Percentiles rank a stretch among this genome's conserved stretches.
Conservation (phyloP, 176 grass and related monocot species). For the Juncus effusus region DNA sequence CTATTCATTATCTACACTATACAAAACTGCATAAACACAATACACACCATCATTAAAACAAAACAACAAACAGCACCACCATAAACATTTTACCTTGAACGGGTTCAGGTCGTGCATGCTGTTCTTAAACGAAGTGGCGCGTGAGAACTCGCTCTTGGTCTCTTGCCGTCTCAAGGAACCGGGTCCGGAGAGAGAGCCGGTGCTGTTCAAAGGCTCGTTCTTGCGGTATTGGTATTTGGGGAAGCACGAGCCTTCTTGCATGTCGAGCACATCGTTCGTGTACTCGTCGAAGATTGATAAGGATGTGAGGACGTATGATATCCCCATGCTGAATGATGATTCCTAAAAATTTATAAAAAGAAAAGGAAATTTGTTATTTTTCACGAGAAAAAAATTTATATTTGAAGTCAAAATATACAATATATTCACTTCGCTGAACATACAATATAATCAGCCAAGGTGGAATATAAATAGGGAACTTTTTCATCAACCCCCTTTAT, state of each 20-base stretch:
- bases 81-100: constrained; percentile 58
- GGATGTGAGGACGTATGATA: constrained; percentile 62
- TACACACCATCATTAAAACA: too few relatives aligned
- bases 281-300: constrained; percentile 96
- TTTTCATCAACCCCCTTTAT: too few relatives aligned
- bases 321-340: constrained; percentile 66
- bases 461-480: too few relatives aligned
- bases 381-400: too few relatives aligned
- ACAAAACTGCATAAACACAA: too few relatives aligned
- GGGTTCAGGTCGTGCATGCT: constrained; percentile 75
- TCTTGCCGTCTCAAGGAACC: constrained; percentile 60
- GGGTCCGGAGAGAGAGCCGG: constrained; percentile 39
- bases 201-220: constrained; percentile 23
- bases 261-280: constrained; percentile 88
- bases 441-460: too few relatives aligned
- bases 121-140: constrained; percentile 76
- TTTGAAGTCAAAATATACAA: too few relatives aligned
- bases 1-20: too few relatives aligned
- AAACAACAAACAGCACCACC: neutral
- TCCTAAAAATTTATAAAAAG: constrained; percentile 40
- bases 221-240: constrained; percentile 78
- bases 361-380: too few relatives aligned
- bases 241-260: constrained; percentile 95
- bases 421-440: too few relatives aligned
- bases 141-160: constrained; percentile 52